Evolutionary conservation across 495 filamentous ascomycete genomes (phyloP).

Genomic region (Hyphodiscus hymeniophilus): DNA sequence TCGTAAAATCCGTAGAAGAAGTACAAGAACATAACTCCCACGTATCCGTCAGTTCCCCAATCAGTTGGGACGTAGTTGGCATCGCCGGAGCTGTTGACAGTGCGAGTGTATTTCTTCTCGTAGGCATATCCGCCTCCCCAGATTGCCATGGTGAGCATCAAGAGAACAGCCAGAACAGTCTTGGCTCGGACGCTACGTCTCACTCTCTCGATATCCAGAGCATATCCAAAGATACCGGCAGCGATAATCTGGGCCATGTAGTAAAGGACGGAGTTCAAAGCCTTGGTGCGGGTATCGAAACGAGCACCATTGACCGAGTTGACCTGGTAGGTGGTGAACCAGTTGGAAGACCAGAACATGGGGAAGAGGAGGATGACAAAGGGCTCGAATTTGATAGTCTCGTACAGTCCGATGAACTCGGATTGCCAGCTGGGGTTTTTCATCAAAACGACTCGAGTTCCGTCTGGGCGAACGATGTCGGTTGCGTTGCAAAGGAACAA

Average conservation of each 20-base stretch:
- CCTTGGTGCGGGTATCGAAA: slow-evolving; percentile 75
- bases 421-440: slow-evolving; percentile 77
- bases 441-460: slow-evolving; percentile 76
- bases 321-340: slow-evolving; percentile 65
- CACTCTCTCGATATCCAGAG: slow-evolving; percentile 57
- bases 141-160: slow-evolving; percentile 68
- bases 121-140: slow-evolving; percentile 88
- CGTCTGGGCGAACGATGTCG: slow-evolving; percentile 64
- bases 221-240: slow-evolving; percentile 67
- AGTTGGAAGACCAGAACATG: slow-evolving; percentile 77
- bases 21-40: slow-evolving; percentile 84
- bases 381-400: slow-evolving; percentile 61
- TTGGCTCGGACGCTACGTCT: slow-evolving; percentile 71
- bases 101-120: slow-evolving; percentile 53
- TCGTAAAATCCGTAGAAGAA: slow-evolving; percentile 93
- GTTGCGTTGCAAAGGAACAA: slow-evolving; percentile 66
- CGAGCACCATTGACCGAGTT: slow-evolving; percentile 55
- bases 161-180: slow-evolving; percentile 53
- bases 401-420: slow-evolving; percentile 69
- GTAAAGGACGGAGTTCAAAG: slow-evolving; percentile 80
- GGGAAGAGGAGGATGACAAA: slow-evolving; percentile 84
- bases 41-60: slow-evolving; percentile 57
- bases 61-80: slow-evolving; percentile 40
- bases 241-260: slow-evolving; percentile 85
- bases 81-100: slow-evolving; percentile 24